Evolutionary conservation across 2,329 filamentous ascomycete genomes (phyloP).

Genomic region (Periconia digitata): DNA sequence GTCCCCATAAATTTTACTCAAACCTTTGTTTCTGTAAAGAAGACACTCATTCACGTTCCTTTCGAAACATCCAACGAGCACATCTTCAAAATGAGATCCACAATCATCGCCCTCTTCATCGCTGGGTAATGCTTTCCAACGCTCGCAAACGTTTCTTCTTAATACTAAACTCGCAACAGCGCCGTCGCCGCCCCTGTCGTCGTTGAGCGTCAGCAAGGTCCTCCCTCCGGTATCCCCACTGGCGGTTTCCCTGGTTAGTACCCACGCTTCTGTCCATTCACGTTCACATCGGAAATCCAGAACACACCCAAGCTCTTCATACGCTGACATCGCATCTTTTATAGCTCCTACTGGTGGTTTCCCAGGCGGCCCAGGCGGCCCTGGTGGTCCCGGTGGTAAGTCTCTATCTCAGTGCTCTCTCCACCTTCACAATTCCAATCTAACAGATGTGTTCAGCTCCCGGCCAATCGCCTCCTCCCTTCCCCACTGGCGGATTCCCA

Average conservation of each 20-base stretch:
- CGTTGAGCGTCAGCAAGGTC: slow-evolving; percentile 6
- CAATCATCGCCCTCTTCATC: slow-evolving; percentile 8
- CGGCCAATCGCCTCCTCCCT: too few species aligned
- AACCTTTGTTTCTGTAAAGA: neutral
- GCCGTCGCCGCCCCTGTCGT: slow-evolving; percentile 8
- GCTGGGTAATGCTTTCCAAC: slow-evolving; percentile 3
- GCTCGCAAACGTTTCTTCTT: neutral
- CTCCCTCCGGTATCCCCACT: neutral
- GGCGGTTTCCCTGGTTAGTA: neutral
- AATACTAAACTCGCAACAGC: slow-evolving; percentile 4
- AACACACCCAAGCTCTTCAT: too few species aligned
- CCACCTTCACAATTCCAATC: neutral
- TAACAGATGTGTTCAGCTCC: too few species aligned
- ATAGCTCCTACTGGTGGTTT: neutral
- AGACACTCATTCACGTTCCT: neutral
- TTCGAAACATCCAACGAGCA: neutral
- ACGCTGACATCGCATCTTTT: too few species aligned
- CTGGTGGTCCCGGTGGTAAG: neutral
- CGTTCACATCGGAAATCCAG: too few species aligned
- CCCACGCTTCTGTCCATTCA: neutral
- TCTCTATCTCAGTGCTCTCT: too few species aligned
- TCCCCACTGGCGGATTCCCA: neutral
- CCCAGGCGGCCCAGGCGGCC: neutral
- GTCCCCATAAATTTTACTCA: neutral
- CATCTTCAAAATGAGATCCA: slow-evolving; percentile 9